Percentiles rank a stretch among this genome's conserved stretches.
Evolutionary conservation across 345 rosid genomes (phyloP).

Genomic region (Viola odorata): DNA sequence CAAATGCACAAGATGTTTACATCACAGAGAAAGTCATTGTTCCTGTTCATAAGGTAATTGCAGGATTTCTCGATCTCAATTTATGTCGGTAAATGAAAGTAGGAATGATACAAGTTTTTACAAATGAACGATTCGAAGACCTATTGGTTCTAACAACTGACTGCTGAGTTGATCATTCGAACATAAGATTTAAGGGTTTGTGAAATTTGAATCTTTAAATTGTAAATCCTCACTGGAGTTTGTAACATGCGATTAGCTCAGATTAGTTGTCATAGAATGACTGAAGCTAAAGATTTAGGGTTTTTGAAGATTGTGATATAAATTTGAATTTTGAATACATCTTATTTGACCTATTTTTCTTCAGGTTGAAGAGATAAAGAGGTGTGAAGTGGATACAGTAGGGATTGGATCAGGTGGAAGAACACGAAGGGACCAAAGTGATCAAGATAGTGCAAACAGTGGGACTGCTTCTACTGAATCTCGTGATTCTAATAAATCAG

Average conservation of each 20-base stretch:
- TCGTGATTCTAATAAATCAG: slow-evolving; percentile 46
- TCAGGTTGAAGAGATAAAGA: slow-evolving; percentile 27
- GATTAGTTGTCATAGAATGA: too few species aligned
- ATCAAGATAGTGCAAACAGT: slow-evolving; percentile 16
- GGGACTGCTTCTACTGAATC: slow-evolving; percentile 32
- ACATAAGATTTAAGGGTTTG: too few species aligned
- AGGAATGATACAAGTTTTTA: not conserved
- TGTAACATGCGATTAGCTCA: too few species aligned
- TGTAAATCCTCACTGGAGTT: too few species aligned
- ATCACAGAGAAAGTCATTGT: slow-evolving; percentile 8
- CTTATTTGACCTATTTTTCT: not conserved
- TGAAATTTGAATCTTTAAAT: too few species aligned
- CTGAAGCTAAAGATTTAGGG: too few species aligned
- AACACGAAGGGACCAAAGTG: slow-evolving; percentile 7
- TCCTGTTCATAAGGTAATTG: slow-evolving; percentile 11
- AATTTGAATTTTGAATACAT: not conserved
- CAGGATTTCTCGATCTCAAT: too few species aligned
- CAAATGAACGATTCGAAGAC: slow-evolving; percentile 3
- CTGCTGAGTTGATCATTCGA: not conserved
- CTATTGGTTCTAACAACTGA: not conserved
- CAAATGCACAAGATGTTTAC: not conserved
- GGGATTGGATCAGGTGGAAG: slow-evolving; percentile 3
- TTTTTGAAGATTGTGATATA: not conserved
- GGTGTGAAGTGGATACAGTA: slow-evolving; percentile 12
- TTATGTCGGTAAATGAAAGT: too few species aligned